Evolutionary conservation across 1,284 basidiomycete species (phyloP), one percentile per base, ranked within the genome.

Genomic region (Thelephora terrestris): DNA sequence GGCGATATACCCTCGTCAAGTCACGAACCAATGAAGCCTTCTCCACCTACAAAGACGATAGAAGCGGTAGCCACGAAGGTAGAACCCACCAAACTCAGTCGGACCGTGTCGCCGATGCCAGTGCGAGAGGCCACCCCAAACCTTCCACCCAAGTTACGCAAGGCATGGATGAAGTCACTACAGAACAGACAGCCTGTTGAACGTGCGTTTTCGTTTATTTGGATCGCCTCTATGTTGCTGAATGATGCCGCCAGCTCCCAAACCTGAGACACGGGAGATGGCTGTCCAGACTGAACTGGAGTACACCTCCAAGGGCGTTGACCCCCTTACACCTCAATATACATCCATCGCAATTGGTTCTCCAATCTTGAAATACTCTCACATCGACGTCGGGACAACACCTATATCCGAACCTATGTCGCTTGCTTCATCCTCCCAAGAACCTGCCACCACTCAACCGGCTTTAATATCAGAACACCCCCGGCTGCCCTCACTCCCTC

Each of bases 101-200:
- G 43, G 43, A 46, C 27, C 21, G 10, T 38, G 20, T 16, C 45
- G n/a, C 37, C 48, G 23, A 36, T 52, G 18, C 20, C 50, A 20
- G 12, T 10, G 7, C 29, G 29, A 12, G 29, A 32, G 29, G 29
- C 29, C 29, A 50, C 53, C 18, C 43, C 48, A 17, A 51, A 52
- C 21, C 43, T 79, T 18, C 78, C 78, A 32, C 77, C 78, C 21
- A 79, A 76, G 62, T 74, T 79, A 73, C 67, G 78, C 38, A 70
- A 74, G 57, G 67, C 71, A 18, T 79, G 77, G 76, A 42, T 42
- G 21, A 42, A 21, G 39, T 65, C 62, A 43, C 75, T 64, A 58
- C 69, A 66, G 60, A 69, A 71, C 61, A 18, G 20, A 21, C 23
- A 18, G 18, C 7, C 17, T 10, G 3, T 18, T 14, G 20, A 29